Conservation (phyloP, 257 asterid genomes). For the Solanum pimpinellifolium region DNA sequence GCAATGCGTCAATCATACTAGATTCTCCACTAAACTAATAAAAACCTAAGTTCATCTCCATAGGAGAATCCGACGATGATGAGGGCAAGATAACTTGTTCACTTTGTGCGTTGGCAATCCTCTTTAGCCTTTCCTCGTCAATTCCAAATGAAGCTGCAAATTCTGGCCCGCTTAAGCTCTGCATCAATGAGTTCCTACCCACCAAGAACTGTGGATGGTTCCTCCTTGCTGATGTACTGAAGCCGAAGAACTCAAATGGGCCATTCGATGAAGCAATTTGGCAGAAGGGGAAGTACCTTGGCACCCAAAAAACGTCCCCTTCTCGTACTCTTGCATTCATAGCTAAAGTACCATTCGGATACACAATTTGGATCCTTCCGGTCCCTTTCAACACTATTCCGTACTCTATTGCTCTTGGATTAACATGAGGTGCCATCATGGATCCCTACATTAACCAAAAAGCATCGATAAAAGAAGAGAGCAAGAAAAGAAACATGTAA, state of each 20-base stretch:
- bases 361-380: constrained; percentile 52
- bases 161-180: constrained; percentile 47
- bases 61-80: constrained; percentile 36
- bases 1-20: not conserved
- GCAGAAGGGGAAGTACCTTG: constrained; percentile 79
- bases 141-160: constrained; percentile 63
- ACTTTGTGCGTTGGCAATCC: constrained; percentile 32
- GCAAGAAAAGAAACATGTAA: not conserved
- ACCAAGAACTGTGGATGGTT: constrained; percentile 73
- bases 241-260: constrained; percentile 82
- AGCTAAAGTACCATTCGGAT: constrained; percentile 70
- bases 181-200: constrained; percentile 49
- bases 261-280: constrained; percentile 70
- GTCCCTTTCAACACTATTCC: constrained; percentile 58
- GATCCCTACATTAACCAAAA: constrained; percentile 44
- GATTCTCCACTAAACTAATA: not conserved
- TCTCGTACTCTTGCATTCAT: constrained; percentile 58
- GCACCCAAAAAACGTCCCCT: constrained; percentile 79
- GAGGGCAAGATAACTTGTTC: constrained; percentile 44
- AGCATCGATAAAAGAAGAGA: not conserved
- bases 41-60: constrained; percentile 15
- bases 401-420: constrained; percentile 65
- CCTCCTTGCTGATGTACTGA: constrained; percentile 54
- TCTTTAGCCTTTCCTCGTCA: constrained; percentile 27
- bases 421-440: constrained; percentile 92